phyloP scores from a whole-genome alignment of 306 rosid species.

The Trichosanthes truncata region DNA sequence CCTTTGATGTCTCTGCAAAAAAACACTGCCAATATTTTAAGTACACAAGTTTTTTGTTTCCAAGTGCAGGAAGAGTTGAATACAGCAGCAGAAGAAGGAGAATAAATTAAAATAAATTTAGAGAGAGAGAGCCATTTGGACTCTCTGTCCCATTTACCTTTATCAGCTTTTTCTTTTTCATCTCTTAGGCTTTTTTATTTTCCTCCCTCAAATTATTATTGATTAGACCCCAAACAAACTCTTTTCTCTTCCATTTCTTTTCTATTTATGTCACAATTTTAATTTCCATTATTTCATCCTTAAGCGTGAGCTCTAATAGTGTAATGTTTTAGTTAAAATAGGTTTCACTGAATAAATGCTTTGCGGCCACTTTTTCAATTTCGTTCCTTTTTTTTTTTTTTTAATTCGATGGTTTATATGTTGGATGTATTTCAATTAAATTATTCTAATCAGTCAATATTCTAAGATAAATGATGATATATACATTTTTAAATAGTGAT shows the following conservation, averaged over 20 bases:
- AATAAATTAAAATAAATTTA: background rate
- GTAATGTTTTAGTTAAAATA: background rate
- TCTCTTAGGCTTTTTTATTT: background rate
- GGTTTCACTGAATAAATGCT: too few species aligned
- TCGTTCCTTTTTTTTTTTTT: too few species aligned
- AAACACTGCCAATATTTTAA: background rate
- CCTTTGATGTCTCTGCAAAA: background rate
- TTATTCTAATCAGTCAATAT: too few species aligned
- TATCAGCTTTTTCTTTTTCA: background rate
- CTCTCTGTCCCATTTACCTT: background rate
- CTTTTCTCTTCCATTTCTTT: background rate
- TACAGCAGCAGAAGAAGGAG: background rate
- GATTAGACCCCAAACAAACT: conserved; percentile 5
- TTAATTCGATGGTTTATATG: too few species aligned
- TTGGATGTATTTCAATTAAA: too few species aligned
- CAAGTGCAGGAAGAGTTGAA: background rate
- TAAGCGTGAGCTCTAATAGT: background rate
- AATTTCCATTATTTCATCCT: background rate
- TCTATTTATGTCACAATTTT: background rate
- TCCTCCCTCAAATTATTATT: conserved; percentile 14
- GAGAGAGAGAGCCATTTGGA: background rate
- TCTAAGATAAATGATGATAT: too few species aligned
- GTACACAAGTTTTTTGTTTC: background rate
- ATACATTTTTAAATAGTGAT: too few species aligned
- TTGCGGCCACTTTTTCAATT: too few species aligned